phyloP scores from a whole-genome alignment of 305 asterid species.

The Solanum hybrid region DNA sequence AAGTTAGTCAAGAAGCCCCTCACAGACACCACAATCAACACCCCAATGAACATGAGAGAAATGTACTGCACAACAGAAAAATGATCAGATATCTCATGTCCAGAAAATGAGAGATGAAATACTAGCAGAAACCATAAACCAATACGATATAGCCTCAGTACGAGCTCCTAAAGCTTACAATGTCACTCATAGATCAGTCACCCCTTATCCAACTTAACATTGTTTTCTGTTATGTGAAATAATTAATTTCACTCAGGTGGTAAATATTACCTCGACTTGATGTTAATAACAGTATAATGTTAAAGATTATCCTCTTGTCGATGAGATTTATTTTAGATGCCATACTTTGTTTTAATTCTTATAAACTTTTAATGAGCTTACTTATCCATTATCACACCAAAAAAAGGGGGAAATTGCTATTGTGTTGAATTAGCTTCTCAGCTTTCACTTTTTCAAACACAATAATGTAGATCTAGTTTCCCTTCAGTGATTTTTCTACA shows the following conservation, averaged over 20 bases:
- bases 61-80: conserved; percentile 58
- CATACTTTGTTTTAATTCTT: not conserved
- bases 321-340: not conserved
- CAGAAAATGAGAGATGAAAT: not conserved
- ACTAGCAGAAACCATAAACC: not conserved
- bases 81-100: not conserved
- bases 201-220: not conserved
- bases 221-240: not conserved
- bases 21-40: conserved; percentile 87
- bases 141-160: not conserved
- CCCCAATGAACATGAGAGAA: conserved; percentile 89
- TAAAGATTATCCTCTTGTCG: not conserved
- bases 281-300: not conserved
- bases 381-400: not conserved
- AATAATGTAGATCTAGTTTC: not conserved
- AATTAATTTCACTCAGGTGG: not conserved
- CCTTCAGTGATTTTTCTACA: not conserved
- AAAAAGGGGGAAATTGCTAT: not conserved
- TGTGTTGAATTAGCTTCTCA: not conserved
- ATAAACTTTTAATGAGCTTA: not conserved
- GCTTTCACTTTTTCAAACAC: not conserved
- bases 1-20: conserved; percentile 86
- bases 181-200: not conserved
- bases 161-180: not conserved
- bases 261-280: not conserved